These are phyloP conservation scores for Scleroderma bovista DNA, from an alignment of 768 basidiomycete species.

Conservation along the genomic window DNA sequence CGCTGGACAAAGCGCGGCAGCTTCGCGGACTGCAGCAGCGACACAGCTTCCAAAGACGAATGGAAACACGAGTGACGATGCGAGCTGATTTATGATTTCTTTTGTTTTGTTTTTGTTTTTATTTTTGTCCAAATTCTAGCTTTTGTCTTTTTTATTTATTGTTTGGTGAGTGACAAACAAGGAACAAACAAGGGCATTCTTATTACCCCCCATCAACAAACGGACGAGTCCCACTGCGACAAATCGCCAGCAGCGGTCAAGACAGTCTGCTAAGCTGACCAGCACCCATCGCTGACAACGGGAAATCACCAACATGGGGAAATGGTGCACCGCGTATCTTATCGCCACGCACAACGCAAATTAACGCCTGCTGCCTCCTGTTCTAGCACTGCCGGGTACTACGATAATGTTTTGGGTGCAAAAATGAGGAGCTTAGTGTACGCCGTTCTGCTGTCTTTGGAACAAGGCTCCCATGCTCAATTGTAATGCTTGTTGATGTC, in stretches of 20 bases:
- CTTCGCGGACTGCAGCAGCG: constrained; percentile 14
- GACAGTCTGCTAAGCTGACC: too few relatives aligned
- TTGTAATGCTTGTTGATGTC: constrained; percentile 1
- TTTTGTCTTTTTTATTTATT: neutral
- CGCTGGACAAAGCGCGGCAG: constrained; percentile 28
- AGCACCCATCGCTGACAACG: too few relatives aligned
- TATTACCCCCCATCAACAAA: constrained; percentile 6
- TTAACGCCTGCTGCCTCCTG: neutral
- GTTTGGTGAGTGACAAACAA: constrained; percentile 5
- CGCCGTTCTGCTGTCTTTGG: constrained; percentile 21
- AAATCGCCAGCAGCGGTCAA: too few relatives aligned
- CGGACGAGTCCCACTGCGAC: too few relatives aligned
- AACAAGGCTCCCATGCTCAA: neutral
- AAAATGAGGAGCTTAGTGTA: constrained; percentile 81
- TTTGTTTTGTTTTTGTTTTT: neutral
- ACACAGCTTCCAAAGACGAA: constrained; percentile 27
- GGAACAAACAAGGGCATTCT: constrained; percentile 10
- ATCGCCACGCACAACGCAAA: constrained; percentile 2
- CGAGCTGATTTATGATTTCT: constrained; percentile 17
- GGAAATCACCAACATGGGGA: constrained; percentile 50
- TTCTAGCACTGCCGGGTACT: constrained; percentile 62
- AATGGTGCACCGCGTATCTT: constrained; percentile 47
- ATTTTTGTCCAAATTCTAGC: neutral
- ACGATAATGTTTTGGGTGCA: constrained; percentile 65
- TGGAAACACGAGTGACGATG: constrained; percentile 33